Evolutionary conservation across 2,329 filamentous ascomycete genomes (phyloP).

Genomic region (Hypomyces rosellus): DNA sequence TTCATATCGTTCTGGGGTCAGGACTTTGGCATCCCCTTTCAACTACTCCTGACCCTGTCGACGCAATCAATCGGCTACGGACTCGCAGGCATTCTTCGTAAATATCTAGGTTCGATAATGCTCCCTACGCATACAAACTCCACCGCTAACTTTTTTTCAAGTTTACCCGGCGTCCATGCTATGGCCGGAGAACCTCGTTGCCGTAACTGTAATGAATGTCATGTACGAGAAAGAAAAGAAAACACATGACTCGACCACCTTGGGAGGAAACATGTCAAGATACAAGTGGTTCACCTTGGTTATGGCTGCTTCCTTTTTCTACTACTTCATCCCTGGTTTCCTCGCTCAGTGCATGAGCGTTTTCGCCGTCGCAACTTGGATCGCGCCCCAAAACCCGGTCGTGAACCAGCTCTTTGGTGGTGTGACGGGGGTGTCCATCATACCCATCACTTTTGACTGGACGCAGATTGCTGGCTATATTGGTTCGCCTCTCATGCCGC

Average conservation of each 20-base stretch:
- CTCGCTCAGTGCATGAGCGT: conserved; percentile 63
- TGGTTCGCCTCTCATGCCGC: conserved; percentile 61
- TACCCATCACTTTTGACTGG: conserved; percentile 74
- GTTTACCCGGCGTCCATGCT: conserved; percentile 66
- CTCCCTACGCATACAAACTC: too few species aligned
- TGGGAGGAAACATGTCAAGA: conserved; percentile 60
- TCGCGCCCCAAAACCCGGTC: conserved; percentile 59
- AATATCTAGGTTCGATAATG: conserved; percentile 47
- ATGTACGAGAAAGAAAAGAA: conserved; percentile 57
- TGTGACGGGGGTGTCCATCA: conserved; percentile 57
- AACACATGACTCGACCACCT: conserved; percentile 40
- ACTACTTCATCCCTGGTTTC: conserved; percentile 65
- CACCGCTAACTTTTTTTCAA: conserved; percentile 15
- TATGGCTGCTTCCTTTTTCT: conserved; percentile 52
- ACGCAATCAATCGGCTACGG: conserved; percentile 66
- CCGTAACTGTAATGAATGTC: conserved; percentile 62
- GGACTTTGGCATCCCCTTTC: conserved; percentile 59
- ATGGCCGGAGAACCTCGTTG: conserved; percentile 63
- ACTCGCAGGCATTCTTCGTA: conserved; percentile 60
- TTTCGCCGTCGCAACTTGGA: conserved; percentile 67
- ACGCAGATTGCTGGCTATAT: conserved; percentile 64
- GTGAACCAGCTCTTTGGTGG: conserved; percentile 71
- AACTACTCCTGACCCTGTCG: conserved; percentile 60
- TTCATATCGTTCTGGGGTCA: conserved; percentile 67
- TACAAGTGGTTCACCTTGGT: conserved; percentile 59